Percentiles rank a stretch among this genome's conserved stretches.
phyloP scores from a whole-genome alignment of 2,329 filamentous ascomycete species.

The Aureobasidium sp. region DNA sequence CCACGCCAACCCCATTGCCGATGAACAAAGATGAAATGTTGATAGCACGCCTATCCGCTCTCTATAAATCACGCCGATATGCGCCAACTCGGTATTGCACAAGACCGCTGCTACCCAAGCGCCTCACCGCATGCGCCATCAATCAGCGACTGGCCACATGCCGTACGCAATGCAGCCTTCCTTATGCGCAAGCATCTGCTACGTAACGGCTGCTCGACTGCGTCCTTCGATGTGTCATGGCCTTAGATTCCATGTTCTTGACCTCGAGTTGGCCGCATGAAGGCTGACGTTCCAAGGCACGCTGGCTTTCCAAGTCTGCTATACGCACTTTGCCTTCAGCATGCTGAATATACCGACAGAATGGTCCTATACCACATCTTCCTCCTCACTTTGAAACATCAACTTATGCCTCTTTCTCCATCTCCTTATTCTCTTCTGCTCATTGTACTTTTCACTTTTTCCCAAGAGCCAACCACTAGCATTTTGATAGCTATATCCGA shows the following conservation, averaged over 20 bases:
- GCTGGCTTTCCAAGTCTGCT: background rate
- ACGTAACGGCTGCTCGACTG: background rate
- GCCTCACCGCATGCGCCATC: background rate
- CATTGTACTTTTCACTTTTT: background rate
- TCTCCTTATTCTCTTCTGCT: background rate
- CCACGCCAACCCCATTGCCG: slow-evolving; percentile 72
- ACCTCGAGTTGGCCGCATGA: background rate
- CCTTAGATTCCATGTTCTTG: background rate
- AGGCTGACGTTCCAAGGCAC: background rate
- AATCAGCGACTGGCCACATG: background rate
- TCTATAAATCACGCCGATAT: background rate
- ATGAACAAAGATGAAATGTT: slow-evolving; percentile 25
- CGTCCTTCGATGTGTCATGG: background rate
- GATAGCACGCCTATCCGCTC: background rate
- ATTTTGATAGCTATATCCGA: background rate
- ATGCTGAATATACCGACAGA: background rate
- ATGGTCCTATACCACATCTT: background rate
- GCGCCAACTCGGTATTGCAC: background rate
- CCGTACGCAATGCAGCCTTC: background rate
- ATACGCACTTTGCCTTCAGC: background rate
- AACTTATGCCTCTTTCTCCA: background rate
- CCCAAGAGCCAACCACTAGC: background rate
- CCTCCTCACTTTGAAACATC: background rate
- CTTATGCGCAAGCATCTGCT: background rate
- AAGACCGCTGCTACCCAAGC: background rate